phyloP scores from a whole-genome alignment of 1,284 basidiomycete species.

The Thelephora terrestris region DNA sequence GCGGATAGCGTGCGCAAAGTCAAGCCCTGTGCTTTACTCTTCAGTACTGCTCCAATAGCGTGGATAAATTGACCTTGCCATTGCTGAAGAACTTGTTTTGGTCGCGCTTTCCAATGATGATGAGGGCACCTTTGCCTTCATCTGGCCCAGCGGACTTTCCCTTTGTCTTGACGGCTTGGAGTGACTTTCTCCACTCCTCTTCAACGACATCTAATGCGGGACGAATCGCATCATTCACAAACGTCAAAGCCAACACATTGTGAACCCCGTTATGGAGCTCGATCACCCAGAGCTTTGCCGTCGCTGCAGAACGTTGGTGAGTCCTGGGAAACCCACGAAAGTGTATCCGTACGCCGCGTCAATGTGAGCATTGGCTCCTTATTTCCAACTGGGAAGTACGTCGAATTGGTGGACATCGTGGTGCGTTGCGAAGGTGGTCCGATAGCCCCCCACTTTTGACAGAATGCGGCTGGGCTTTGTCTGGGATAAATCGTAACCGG shows the following conservation, averaged over 20 bases:
- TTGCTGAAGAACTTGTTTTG: slow-evolving; percentile 89
- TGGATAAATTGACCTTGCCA: slow-evolving; percentile 30
- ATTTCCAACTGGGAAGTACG: not conserved
- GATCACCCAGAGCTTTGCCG: slow-evolving; percentile 56
- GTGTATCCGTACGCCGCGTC: slow-evolving; percentile 43
- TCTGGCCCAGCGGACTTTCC: slow-evolving; percentile 24
- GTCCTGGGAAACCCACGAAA: not conserved
- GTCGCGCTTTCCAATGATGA: slow-evolving; percentile 63
- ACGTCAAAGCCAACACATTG: slow-evolving; percentile 53
- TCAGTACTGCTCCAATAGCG: not conserved
- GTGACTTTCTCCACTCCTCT: slow-evolving; percentile 58
- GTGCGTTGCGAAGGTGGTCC: too few species aligned
- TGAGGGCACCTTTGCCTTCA: slow-evolving; percentile 50
- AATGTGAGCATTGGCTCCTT: slow-evolving; percentile 46
- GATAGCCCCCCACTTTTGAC: too few species aligned
- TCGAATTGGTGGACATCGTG: not conserved
- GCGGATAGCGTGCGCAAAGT: slow-evolving; percentile 51
- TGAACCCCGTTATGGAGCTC: slow-evolving; percentile 73
- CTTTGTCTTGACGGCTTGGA: slow-evolving; percentile 34
- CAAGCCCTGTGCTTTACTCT: slow-evolving; percentile 42
- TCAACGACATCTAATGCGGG: slow-evolving; percentile 76
- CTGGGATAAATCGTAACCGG: too few species aligned
- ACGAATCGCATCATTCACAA: slow-evolving; percentile 54
- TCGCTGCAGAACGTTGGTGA: slow-evolving; percentile 30
- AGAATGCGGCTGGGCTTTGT: too few species aligned